Percentiles rank a stretch among this genome's conserved stretches.
phyloP scores from a whole-genome alignment of 306 rosid species.

The Crataegus laevigata region DNA sequence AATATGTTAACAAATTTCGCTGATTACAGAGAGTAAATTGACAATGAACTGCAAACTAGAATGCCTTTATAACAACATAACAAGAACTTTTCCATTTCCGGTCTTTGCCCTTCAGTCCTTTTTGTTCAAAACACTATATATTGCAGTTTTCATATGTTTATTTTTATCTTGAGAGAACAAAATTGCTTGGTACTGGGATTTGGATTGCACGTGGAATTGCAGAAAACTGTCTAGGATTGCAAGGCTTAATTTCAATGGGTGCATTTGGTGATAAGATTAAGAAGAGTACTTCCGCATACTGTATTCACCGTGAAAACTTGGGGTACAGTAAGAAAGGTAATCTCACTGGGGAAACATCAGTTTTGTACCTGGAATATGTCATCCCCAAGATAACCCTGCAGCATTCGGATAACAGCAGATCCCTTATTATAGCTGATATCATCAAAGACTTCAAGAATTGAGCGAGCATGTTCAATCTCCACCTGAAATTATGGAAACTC shows the following conservation, averaged over 20 bases:
- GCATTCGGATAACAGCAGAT: constrained; percentile 49
- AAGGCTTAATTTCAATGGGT: neutral
- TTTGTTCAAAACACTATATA: neutral
- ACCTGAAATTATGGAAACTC: constrained; percentile 35
- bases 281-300: neutral
- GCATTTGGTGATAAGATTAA: neutral
- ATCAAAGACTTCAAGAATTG: constrained; percentile 44
- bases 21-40: neutral
- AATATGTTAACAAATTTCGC: neutral
- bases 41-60: neutral
- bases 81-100: neutral
- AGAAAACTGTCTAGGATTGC: neutral
- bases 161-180: neutral
- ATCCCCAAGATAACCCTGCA: constrained; percentile 50
- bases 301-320: neutral
- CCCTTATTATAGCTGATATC: constrained; percentile 57
- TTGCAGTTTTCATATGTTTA: neutral
- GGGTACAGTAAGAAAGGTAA: neutral
- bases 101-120: neutral
- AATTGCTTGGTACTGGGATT: neutral
- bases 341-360: neutral
- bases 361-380: constrained; percentile 40
- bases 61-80: neutral
- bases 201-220: neutral
- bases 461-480: constrained; percentile 45